phyloP scores from a whole-genome alignment of 192 early-diverging fungal genomes.

The Coemansia asiatica region DNA sequence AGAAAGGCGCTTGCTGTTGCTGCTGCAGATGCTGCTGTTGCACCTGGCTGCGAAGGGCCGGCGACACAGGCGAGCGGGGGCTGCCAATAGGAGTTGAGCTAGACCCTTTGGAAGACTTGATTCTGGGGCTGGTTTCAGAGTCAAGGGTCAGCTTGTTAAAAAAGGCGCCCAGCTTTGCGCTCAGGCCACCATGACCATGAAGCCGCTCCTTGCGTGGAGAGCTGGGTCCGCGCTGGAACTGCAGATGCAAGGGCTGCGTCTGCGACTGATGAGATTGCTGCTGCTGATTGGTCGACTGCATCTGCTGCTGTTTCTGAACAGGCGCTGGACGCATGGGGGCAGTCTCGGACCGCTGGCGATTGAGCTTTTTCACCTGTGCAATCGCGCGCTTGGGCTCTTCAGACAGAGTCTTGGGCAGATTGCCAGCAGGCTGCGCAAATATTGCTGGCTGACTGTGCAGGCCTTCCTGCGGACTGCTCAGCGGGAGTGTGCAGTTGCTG shows the following conservation, averaged over 20 bases:
- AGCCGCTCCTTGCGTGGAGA: conserved; percentile 40
- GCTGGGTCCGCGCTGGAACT: conserved; percentile 23
- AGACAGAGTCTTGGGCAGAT: conserved; percentile 13
- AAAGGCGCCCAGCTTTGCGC: conserved; percentile 50
- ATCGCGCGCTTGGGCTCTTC: conserved; percentile 12
- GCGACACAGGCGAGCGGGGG: conserved; percentile 12
- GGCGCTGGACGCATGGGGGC: conserved; percentile 35
- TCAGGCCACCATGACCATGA: conserved; percentile 39
- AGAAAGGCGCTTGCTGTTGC: conserved; percentile 10
- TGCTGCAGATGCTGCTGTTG: neutral
- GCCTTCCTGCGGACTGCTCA: conserved; percentile 3
- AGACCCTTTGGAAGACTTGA: conserved; percentile 13
- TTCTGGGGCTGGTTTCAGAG: conserved; percentile 39
- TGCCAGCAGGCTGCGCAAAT: conserved; percentile 12
- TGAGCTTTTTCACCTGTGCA: conserved; percentile 31
- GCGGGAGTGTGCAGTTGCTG: conserved; percentile 14
- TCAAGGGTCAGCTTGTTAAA: conserved; percentile 53
- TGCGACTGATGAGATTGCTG: too few species aligned
- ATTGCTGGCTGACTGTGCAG: neutral
- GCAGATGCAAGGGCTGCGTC: conserved; percentile 9
- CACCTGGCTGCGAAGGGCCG: neutral
- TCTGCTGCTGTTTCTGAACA: conserved; percentile 2
- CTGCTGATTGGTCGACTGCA: conserved; percentile 10
- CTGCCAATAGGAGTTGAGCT: conserved; percentile 18
- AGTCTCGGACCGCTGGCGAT: conserved; percentile 53